Conservation (phyloP, 2,329 filamentous ascomycete species). For the Fusarium clavum region DNA sequence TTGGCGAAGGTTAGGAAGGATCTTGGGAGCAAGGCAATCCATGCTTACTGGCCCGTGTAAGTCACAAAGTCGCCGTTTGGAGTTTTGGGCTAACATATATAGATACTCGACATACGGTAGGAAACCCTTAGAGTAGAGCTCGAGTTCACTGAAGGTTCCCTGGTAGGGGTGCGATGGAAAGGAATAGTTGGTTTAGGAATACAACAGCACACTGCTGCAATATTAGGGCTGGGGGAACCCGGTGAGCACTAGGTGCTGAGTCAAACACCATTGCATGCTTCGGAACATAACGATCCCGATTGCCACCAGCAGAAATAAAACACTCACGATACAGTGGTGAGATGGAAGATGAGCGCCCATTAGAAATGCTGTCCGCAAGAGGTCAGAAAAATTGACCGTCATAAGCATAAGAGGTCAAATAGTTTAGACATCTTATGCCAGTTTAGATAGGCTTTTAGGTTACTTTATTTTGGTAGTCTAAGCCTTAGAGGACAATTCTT, state of each 20-base stretch:
- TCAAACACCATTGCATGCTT: conserved; percentile 18
- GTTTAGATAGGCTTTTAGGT: too few species aligned
- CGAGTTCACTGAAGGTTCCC: neutral
- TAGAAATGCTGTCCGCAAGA: neutral
- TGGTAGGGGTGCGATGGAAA: neutral
- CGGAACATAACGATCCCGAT: conserved; percentile 1
- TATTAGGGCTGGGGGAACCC: neutral
- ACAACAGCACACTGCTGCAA: neutral
- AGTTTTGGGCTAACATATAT: neutral
- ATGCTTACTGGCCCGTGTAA: conserved; percentile 40
- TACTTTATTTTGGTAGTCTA: too few species aligned
- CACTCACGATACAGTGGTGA: conserved; percentile 13
- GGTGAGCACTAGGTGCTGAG: conserved; percentile 12
- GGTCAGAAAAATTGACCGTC: too few species aligned
- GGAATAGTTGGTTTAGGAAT: neutral
- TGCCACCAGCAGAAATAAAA: neutral
- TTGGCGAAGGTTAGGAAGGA: conserved; percentile 29
- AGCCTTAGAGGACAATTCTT: too few species aligned
- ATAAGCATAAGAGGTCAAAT: too few species aligned
- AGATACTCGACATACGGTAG: conserved; percentile 30
- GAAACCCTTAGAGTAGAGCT: neutral
- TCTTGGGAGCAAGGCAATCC: conserved; percentile 23
- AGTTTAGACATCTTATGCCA: too few species aligned
- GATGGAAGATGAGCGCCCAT: conserved; percentile 15
- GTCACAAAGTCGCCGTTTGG: neutral